Evolutionary conservation across 805 yeast genomes (phyloP), one percentile per base, ranked within the genome.

Genomic region (Hanseniaspora clermontiae): DNA sequence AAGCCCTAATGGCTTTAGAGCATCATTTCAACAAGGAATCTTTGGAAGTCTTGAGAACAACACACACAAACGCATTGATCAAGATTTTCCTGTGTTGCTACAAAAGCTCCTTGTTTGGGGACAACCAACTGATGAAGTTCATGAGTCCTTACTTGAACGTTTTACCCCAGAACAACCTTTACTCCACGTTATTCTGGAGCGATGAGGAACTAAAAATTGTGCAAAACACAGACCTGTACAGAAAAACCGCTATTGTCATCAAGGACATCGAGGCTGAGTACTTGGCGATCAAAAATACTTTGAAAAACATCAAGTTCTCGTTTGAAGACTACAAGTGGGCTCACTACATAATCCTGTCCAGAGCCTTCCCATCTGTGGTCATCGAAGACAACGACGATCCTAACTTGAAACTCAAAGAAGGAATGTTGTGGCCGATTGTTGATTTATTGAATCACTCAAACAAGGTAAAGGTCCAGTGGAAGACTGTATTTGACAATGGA

Each of bases 351-450:
- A 75, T 86, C 60, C 76, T 81, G 11, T 82, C 95, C 1, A 75
- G 97, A 60, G 84, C 93, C 0, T 90, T 90, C 65, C 96, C 96
- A 1, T 76, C 78, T 51, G 68, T 86, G 42, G 63, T 88, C n/a
- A 60, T 80, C n/a, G 72, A 72, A 19, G 61, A 64, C 7, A 12
- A 6, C 6, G 60, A 65, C 1, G 62, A 61, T 0, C 66, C 69
- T 24, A 69, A 66, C n/a, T 76, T 75, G 59, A 54, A 70, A n/a
- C 12, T 46, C 15, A 68, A 69, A 42, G 78, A 76, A 59, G 87
- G 86, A 7, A 82, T 90, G 74, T 70, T 90, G 27, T 68, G 84
- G 24, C 97, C 97, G 1, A 64, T 90, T 11, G 76, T 87, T 14
- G 97, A 90, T 65, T 68, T 87, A 17, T 69, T 89, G 53, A 90